phyloP scores from a whole-genome alignment of 352 stramenopile genomes.

The Globisporangium irregulare region DNA sequence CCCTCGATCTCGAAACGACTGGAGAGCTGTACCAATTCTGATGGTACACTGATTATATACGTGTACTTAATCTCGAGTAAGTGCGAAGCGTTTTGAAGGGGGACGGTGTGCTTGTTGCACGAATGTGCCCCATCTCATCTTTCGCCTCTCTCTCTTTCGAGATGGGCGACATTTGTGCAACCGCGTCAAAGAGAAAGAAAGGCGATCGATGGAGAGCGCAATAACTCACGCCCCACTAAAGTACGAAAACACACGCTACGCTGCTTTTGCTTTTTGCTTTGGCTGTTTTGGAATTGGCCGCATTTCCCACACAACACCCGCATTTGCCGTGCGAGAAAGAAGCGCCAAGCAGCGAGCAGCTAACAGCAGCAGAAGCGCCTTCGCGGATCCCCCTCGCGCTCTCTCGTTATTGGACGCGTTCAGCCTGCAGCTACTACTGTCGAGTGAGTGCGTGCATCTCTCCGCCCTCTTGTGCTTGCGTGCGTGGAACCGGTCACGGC shows the following conservation, averaged over 20 bases:
- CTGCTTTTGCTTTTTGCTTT: neutral
- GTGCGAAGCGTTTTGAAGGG: neutral
- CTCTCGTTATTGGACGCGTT: neutral
- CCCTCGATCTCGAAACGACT: slow-evolving; percentile 1
- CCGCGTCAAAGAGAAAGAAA: neutral
- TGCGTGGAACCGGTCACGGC: neutral
- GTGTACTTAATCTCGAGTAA: neutral
- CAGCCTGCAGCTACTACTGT: too few relatives aligned
- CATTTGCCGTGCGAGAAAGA: neutral
- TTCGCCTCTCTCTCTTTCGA: neutral
- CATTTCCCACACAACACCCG: neutral
- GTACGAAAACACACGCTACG: neutral
- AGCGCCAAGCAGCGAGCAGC: neutral
- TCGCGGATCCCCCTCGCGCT: neutral
- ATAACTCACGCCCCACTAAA: neutral
- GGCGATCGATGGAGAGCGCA: neutral
- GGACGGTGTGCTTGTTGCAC: neutral
- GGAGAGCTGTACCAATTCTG: neutral
- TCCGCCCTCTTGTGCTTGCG: neutral
- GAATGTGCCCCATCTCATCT: neutral
- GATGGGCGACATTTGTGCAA: neutral
- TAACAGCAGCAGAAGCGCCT: neutral
- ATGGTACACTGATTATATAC: neutral
- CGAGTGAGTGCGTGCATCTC: too few relatives aligned
- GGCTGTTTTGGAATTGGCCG: neutral